Conservation (phyloP, 176 grass and related monocot genomes). For the Poa pratensis region DNA sequence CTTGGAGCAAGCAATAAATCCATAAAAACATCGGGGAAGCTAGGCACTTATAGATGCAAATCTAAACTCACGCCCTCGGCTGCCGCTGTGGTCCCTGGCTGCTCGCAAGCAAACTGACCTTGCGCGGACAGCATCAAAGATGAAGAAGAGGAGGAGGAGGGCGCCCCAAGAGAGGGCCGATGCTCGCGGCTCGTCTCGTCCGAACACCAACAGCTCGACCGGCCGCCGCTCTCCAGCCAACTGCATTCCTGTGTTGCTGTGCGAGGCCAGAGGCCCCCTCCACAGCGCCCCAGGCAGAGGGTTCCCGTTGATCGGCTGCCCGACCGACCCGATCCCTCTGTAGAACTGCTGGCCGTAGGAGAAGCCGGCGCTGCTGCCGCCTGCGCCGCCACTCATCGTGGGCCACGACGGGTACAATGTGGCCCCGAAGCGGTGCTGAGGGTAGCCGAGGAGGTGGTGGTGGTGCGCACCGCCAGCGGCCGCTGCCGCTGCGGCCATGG, state of each 20-base stretch:
- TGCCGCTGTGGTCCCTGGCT: conserved; percentile 45
- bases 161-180: conserved; percentile 40
- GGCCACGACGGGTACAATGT: conserved; percentile 56
- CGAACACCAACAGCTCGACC: conserved; percentile 40
- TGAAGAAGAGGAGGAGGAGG: conserved; percentile 47
- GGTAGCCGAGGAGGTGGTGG: conserved; percentile 65
- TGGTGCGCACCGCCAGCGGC: conserved; percentile 49
- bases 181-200: conserved; percentile 45
- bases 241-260: conserved; percentile 35
- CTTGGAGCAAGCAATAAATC: conserved; percentile 10
- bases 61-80: conserved; percentile 86
- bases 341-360: conserved; percentile 58
- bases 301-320: conserved; percentile 74
- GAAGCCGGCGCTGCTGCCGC: conserved; percentile 18
- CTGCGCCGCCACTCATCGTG: conserved; percentile 7
- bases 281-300: conserved; percentile 60
- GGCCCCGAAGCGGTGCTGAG: conserved; percentile 62
- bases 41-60: conserved; percentile 82
- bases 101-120: conserved; percentile 67
- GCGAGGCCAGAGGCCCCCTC: conserved; percentile 49
- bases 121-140: conserved; percentile 54
- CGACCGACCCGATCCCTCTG: conserved; percentile 57
- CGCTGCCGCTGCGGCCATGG: conserved; percentile 55
- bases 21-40: conserved; percentile 34
- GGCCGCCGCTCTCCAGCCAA: conserved; percentile 45